Base-by-base conservation (phyloP, 1,284 basidiomycete genomes). In the Rhizoctonia solani region DNA sequence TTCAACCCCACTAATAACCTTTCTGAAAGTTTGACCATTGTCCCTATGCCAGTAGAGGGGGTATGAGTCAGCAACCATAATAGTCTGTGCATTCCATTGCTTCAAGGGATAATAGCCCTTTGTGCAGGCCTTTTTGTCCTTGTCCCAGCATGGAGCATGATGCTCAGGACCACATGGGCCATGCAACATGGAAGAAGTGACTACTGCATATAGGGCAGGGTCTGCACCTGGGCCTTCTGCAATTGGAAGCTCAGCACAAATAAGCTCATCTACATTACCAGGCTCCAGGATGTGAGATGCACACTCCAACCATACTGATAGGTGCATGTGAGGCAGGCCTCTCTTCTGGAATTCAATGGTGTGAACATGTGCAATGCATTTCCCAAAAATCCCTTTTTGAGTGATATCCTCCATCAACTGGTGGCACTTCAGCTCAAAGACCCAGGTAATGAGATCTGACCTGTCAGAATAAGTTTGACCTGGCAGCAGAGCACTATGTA, bases 301-400 rank as follows among this genome's bases (percentile, higher is more conserved):
- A 0, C 73, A 44, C 0, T 75, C 66, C 2, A 83, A 70, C 66
- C 80, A 81, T 1, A 84, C 72, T 0, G 83, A 72, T 0, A 79
- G 68, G 66, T 85, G 82, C 69, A 80, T 77, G 58, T 83, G 82
- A 1, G 81, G 81, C 0, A 83, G 75, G 0, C 81, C 80, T 1
- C 78, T 73, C 67, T 83, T 85, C 69, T 85, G 83, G 61, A 81
- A 85, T 69, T 84, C 81, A 67, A 83, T 81, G 1, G 76, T 77
- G 65, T 80, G 80, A 0, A 84, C 76, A 66, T 77, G 59, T 0
- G 76, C 80, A 25, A 74, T 75, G 2, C 27, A 41, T 11, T 32
- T 14, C 2, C 59, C 80, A 71, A 81, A 77, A 23, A 72, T 71
- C 4, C 75, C 73, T 9, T 77, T 59, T 63, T 77, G 79, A 65